phyloP scores from a whole-genome alignment of 176 grass and related monocot species.

The Eragrostis nindensis region DNA sequence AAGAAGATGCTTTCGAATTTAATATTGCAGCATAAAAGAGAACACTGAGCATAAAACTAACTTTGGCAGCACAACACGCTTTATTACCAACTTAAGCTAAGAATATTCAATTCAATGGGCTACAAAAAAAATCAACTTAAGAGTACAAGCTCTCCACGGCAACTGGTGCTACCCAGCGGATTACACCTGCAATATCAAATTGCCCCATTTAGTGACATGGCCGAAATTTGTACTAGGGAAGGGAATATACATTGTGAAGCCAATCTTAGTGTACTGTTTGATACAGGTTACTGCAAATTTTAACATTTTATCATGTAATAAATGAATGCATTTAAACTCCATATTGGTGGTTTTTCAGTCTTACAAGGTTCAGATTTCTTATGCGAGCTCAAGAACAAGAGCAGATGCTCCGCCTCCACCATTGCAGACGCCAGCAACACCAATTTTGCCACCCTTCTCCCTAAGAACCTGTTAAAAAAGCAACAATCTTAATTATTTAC shows the following conservation, averaged over 20 bases:
- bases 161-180: too few relatives aligned
- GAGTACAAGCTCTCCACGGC: too few relatives aligned
- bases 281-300: neutral
- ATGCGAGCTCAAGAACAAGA: slow-evolving; percentile 66
- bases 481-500: neutral
- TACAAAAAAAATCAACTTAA: too few relatives aligned
- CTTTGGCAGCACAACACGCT: too few relatives aligned
- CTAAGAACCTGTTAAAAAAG: slow-evolving; percentile 65
- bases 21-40: too few relatives aligned
- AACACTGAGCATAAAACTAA: too few relatives aligned
- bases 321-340: neutral
- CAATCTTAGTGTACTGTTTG: neutral
- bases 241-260: neutral
- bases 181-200: too few relatives aligned
- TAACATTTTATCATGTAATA: neutral
- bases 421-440: slow-evolving; percentile 91
- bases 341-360: neutral
- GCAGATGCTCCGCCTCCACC: slow-evolving; percentile 91
- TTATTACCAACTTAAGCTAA: too few relatives aligned
- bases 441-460: slow-evolving; percentile 69
- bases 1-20: too few relatives aligned
- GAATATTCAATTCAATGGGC: too few relatives aligned
- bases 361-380: slow-evolving; percentile 37
- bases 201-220: too few relatives aligned
- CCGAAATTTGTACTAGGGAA: too few relatives aligned